These are phyloP conservation scores for Hypoxylon trugodes DNA, from an alignment of 495 filamentous ascomycete genomes.

Conservation along the genomic window DNA sequence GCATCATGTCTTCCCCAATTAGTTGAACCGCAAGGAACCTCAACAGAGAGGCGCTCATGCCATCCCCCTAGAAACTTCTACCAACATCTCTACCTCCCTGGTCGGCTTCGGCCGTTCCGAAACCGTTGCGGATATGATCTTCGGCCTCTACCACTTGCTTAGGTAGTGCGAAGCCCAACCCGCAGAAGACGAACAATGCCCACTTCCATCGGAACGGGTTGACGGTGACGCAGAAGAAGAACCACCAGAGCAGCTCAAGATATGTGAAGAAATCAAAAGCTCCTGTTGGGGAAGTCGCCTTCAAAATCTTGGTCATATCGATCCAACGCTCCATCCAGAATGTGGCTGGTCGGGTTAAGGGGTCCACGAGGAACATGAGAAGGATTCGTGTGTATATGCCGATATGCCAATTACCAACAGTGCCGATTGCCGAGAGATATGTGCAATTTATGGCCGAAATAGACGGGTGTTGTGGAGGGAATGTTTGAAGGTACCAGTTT, in stretches of 20 bases:
- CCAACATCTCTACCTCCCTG: constrained; percentile 42
- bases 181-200: constrained; percentile 80
- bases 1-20: too few species aligned
- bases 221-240: constrained; percentile 75
- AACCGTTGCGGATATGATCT: constrained; percentile 60
- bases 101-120: constrained; percentile 45
- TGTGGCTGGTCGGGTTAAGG: constrained; percentile 72
- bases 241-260: constrained; percentile 85
- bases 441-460: constrained; percentile 85
- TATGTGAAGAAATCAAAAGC: constrained; percentile 93
- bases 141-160: constrained; percentile 71
- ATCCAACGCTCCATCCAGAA: constrained; percentile 88
- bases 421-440: constrained; percentile 81
- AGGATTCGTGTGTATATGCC: constrained; percentile 87
- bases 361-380: constrained; percentile 85
- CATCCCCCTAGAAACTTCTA: constrained; percentile 68
- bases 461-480: constrained; percentile 70
- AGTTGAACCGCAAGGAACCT: too few species aligned
- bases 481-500: constrained; percentile 88
- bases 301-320: constrained; percentile 80
- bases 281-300: constrained; percentile 69
- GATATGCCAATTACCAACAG: constrained; percentile 86
- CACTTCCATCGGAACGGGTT: constrained; percentile 90
- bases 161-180: constrained; percentile 72
- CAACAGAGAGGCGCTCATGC: constrained; percentile 37